Base-by-base conservation (phyloP, 163 green algal genomes). In the Chlorella variabilis region DNA sequence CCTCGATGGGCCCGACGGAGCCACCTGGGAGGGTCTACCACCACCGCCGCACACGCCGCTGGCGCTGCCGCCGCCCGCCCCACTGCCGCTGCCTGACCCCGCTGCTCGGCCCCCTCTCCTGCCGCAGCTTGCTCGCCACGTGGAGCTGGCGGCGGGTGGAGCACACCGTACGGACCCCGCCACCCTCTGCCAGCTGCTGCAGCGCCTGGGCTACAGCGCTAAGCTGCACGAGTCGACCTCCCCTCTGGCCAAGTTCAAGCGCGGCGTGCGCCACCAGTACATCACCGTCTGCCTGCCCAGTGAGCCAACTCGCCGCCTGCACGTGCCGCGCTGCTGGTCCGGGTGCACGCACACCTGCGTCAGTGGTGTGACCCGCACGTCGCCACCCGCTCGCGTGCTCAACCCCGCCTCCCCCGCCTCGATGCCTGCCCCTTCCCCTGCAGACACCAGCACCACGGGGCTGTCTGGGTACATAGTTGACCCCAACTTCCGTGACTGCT, bases 401-500 rank as follows among this genome's bases (percentile, higher is more conserved):
- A n/a, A n/a, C n/a, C n/a, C n/a, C n/a, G n/a, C n/a, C n/a, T n/a
- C n/a, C n/a, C n/a, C n/a, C n/a, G n/a, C n/a, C n/a, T n/a, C n/a
- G n/a, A n/a, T n/a, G n/a, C n/a, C n/a, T n/a, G n/a, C n/a, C n/a
- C n/a, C 21, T 13, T 51, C 38, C 3, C 33, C 21, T n/a, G 77
- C 77, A 83, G 77, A 83, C 51, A 36, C 45, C 66, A 38, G 66
- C 38, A 11, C 6, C 51, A 54, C 62, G 9, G 77, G 77, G 2
- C 29, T 75, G 59, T 25, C 65, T 20, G 77, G 63, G 6, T 77
- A 56, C n/a, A 36, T 93, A 29, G 89, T 93, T 65, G 89, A 93
- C 71, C 78, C 85, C 5, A 82, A 84, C 48, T 90, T 93, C 79
- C 68, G 85, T 51, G 89, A 93, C 78, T 80, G 87, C 68, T 91